These are phyloP conservation scores for Beta lomatogona DNA, from an alignment of 179 eudicot species.

Conservation along the genomic window DNA sequence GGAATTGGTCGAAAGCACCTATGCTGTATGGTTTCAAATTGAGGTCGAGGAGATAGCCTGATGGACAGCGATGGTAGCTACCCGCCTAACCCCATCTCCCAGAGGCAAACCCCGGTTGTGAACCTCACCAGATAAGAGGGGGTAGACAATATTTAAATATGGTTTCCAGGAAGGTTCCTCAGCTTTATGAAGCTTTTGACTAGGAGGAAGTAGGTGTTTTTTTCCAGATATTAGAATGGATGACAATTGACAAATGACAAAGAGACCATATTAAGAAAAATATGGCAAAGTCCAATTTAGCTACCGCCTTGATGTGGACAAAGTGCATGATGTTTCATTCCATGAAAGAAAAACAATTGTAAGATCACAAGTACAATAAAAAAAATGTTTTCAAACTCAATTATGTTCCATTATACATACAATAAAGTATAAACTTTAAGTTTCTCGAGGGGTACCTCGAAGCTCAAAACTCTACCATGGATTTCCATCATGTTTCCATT, in stretches of 20 bases:
- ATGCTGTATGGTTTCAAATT: not conserved
- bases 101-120: too few species aligned
- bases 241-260: not conserved
- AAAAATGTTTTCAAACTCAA: not conserved
- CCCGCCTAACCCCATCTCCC: too few species aligned
- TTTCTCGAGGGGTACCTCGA: conserved; percentile 15
- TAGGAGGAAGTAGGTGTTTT: not conserved
- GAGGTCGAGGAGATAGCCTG: too few species aligned
- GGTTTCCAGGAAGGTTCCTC: not conserved
- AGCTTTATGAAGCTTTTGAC: not conserved
- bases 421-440: not conserved
- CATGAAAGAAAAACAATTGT: conserved; percentile 7
- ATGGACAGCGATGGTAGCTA: too few species aligned
- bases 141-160: not conserved
- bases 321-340: conserved; percentile 6
- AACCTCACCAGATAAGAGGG: too few species aligned
- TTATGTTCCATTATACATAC: not conserved
- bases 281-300: not conserved
- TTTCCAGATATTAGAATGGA: not conserved
- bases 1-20: not conserved
- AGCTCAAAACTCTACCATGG: conserved; percentile 2
- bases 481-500: not conserved
- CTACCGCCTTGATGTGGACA: not conserved
- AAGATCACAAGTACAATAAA: conserved; percentile 5
- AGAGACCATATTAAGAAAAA: not conserved